Evolutionary conservation across 75 land plant genomes (phyloP).

Genomic region (Adiantum capillusveneris): DNA sequence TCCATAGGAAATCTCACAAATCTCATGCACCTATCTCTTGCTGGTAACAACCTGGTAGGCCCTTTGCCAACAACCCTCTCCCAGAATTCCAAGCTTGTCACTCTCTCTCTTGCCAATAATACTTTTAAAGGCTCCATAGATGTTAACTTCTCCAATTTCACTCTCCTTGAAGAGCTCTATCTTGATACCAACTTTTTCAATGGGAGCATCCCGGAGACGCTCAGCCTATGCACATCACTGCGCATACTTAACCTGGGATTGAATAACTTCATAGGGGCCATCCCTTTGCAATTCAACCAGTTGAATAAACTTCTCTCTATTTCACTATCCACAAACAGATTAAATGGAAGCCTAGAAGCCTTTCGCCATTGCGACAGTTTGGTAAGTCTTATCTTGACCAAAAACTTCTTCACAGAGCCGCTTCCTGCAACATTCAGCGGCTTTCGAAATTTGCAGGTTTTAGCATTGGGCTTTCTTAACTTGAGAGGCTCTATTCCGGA

Average conservation of each 20-base stretch:
- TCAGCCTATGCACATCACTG: neutral
- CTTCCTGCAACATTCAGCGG: conserved; percentile 13
- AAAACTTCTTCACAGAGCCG: conserved; percentile 24
- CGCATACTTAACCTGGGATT: conserved; percentile 3
- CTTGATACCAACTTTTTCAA: neutral
- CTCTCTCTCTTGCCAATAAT: conserved; percentile 13
- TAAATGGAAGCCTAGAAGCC: conserved; percentile 4
- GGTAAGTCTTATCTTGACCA: conserved; percentile 14
- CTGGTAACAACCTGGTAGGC: conserved; percentile 45
- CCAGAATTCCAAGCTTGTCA: conserved; percentile 11
- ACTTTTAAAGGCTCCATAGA: neutral
- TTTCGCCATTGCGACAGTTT: conserved; percentile 5
- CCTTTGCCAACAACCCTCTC: conserved; percentile 32
- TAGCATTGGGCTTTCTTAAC: conserved; percentile 22
- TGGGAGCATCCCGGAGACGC: conserved; percentile 6
- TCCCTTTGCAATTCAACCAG: conserved; percentile 5
- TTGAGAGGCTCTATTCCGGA: conserved; percentile 33
- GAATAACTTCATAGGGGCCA: conserved; percentile 7
- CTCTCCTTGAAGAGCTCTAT: neutral
- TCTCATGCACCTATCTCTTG: conserved; percentile 40
- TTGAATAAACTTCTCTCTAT: conserved; percentile 8
- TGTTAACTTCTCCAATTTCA: neutral
- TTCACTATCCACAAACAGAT: neutral
- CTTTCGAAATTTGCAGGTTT: conserved; percentile 19
- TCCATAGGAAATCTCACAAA: conserved; percentile 31